Percentiles rank a stretch among this genome's conserved stretches.
Evolutionary conservation across 352 stramenopile genomes (phyloP).

Genomic region (Pythium pectinolyticum): DNA sequence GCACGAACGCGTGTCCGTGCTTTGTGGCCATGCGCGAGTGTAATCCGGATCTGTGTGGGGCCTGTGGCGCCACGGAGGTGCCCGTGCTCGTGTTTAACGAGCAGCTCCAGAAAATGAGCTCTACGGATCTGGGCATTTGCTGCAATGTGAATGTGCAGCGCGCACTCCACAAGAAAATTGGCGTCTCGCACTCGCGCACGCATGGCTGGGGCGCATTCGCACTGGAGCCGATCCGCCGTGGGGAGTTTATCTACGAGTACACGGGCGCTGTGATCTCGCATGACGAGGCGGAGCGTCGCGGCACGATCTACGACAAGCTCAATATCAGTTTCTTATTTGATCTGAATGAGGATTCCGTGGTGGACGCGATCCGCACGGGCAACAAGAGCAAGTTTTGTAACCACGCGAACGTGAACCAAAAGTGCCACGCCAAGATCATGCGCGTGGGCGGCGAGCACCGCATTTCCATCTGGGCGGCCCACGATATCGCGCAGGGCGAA

Average conservation of each 20-base stretch:
- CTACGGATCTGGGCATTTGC: slow-evolving; percentile 30
- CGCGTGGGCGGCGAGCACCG: slow-evolving; percentile 84
- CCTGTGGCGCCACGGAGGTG: slow-evolving; percentile 45
- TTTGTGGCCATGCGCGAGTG: slow-evolving; percentile 58
- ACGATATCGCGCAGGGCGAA: slow-evolving; percentile 75
- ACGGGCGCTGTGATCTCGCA: slow-evolving; percentile 55
- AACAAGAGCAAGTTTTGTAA: slow-evolving; percentile 93
- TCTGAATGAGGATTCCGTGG: slow-evolving; percentile 81
- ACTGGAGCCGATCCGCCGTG: slow-evolving; percentile 36
- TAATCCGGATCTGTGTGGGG: slow-evolving; percentile 51
- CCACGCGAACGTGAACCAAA: slow-evolving; percentile 57
- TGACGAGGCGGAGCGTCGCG: slow-evolving; percentile 62
- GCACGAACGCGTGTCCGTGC: slow-evolving; percentile 48
- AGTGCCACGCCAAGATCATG: slow-evolving; percentile 76
- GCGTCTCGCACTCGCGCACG: slow-evolving; percentile 45
- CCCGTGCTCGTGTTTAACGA: slow-evolving; percentile 35
- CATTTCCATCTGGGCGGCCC: slow-evolving; percentile 87
- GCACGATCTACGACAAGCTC: slow-evolving; percentile 77
- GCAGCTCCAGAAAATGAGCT: slow-evolving; percentile 10
- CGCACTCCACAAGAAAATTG: slow-evolving; percentile 38
- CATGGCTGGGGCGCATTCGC: slow-evolving; percentile 60
- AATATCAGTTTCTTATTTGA: slow-evolving; percentile 91
- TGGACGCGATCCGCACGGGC: slow-evolving; percentile 88
- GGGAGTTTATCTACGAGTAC: slow-evolving; percentile 70
- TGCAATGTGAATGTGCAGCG: slow-evolving; percentile 38